Conservation (phyloP, 202 grass and related monocot genomes). For the Zoysia matrella region DNA sequence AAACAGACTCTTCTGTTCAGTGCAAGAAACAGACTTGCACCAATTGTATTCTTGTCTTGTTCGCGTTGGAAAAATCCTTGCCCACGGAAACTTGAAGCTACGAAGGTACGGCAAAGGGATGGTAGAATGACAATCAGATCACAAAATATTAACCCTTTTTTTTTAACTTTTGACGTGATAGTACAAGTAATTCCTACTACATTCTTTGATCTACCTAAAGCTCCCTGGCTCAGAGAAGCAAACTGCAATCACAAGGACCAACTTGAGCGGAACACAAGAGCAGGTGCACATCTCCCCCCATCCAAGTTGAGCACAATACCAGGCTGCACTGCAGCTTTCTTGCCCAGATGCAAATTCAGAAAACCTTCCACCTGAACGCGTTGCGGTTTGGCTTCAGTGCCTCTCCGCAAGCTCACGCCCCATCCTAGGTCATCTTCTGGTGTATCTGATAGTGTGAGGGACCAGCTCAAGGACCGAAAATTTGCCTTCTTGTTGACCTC, state of each 20-base stretch:
- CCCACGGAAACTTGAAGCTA: not conserved
- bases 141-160: not conserved
- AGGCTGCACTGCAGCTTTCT: slow-evolving; percentile 72
- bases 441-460: slow-evolving; percentile 61
- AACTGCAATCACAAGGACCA: slow-evolving; percentile 62
- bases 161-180: not conserved
- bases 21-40: too few species aligned
- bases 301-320: slow-evolving; percentile 60
- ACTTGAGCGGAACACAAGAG: slow-evolving; percentile 68
- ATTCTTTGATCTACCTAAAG: slow-evolving; percentile 24
- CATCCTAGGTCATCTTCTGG: slow-evolving; percentile 66
- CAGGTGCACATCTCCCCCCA: slow-evolving; percentile 48
- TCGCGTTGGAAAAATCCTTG: not conserved
- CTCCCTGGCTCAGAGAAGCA: not conserved
- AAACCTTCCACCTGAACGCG: slow-evolving; percentile 68
- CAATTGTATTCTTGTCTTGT: too few species aligned
- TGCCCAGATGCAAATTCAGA: slow-evolving; percentile 70
- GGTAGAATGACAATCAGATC: not conserved
- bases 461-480: slow-evolving; percentile 56
- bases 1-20: too few species aligned
- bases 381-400: slow-evolving; percentile 47
- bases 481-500: slow-evolving; percentile 64
- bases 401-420: slow-evolving; percentile 63
- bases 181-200: slow-evolving; percentile 25
- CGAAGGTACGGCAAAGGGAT: not conserved